Evolutionary conservation across 2,329 filamentous ascomycete species (phyloP), one percentile per base, ranked within the genome.

Genomic region (Calonectria hongkongensis): DNA sequence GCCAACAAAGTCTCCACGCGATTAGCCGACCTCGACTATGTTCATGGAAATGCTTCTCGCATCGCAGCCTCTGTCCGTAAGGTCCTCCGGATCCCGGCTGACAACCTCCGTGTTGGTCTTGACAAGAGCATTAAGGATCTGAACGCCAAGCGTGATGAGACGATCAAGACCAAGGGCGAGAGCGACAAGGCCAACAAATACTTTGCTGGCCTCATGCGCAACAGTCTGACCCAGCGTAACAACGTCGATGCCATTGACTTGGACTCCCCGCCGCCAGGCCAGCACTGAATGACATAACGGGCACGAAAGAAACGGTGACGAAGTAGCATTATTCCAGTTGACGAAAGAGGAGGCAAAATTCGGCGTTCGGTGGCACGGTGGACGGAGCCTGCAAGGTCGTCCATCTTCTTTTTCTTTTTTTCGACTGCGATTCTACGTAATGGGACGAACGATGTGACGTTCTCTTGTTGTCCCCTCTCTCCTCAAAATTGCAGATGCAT

Each of bases 101-200:
- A 96, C 80, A 95, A 95, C 79, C 90, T 99, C 9, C 93, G 95
- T 67, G 92, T 95, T 51, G 93, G 94, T 66, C 90, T 99, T 36
- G 94, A 97, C 79, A 92, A 94, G 67, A 95, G 92, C 33, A 93
- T 98, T 60, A 95, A 98, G 85, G 92, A 97, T 79, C 91, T 98
- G 13, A 92, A 91, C 73, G 86, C 88, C 69, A 93, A 94, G 82
- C 93, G 94, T 78, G 94, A 97, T 77, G 94, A 98, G 82, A 97
- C 95, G 10, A 88, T 91, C 81, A 97, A 97, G 86, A 90, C 95
- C 73, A 93, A 93, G 83, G 88, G 87, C 41, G 96, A 98, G 85
- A 97, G 95, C 81, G 94, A 97, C 81, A 92, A 95, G 39, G 97
- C 97, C 8, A 88, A 91, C 76, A 97, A 96, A 84, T 98, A 98